Conservation (phyloP, 2,329 filamentous ascomycete genomes). For the Ceratocystis alfenasii region DNA sequence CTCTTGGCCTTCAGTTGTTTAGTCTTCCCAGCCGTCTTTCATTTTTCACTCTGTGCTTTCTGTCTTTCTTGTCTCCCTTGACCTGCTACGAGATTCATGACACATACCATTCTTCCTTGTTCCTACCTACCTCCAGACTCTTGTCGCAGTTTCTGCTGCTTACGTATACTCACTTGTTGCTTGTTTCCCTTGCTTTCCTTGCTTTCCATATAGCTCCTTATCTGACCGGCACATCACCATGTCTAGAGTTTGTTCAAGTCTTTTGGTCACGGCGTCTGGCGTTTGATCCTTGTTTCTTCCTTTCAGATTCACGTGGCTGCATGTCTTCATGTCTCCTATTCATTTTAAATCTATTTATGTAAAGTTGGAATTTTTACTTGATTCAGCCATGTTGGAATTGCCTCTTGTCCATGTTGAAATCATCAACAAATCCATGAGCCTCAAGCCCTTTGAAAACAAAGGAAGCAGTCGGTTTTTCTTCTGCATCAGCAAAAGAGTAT, state of each 20-base stretch:
- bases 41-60: too few relatives aligned
- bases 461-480: too few relatives aligned
- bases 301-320: not conserved
- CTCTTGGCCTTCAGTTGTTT: too few relatives aligned
- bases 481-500: not conserved
- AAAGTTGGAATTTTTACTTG: not conserved
- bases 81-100: constrained; percentile 2
- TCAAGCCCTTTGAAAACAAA: not conserved
- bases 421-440: too few relatives aligned
- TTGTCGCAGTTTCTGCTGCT: not conserved
- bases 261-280: not conserved
- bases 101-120: not conserved
- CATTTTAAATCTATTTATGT: not conserved
- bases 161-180: not conserved
- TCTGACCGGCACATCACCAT: too few relatives aligned
- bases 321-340: not conserved
- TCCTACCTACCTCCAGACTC: not conserved
- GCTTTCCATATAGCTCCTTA: too few relatives aligned
- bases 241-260: not conserved
- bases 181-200: not conserved
- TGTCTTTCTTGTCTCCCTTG: too few relatives aligned
- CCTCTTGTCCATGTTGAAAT: too few relatives aligned
- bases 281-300: not conserved
- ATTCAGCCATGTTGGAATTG: too few relatives aligned
- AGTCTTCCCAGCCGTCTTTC: too few relatives aligned